Base-by-base conservation (phyloP, 2,329 filamentous ascomycete species). In the Alternaria panax region DNA sequence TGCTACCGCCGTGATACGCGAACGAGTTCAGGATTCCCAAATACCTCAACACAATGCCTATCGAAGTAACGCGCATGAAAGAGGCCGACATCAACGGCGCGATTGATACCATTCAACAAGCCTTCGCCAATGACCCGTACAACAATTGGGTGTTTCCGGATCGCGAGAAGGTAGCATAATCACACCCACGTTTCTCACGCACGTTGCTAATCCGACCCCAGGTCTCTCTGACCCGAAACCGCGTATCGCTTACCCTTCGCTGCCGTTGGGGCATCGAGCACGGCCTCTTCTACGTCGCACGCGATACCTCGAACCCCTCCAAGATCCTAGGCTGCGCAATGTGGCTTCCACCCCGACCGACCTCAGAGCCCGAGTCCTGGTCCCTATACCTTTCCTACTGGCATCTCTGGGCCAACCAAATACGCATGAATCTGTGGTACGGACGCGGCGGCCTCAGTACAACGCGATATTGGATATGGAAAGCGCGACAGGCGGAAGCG, bases 381-480 rank as follows among this genome's bases (percentile, higher is more conserved):
- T 77, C 80, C 24, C 82, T 87, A 48, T 91, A 87, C 83, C 72
- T 85, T 2, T 86, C 89, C 56, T 80, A 80, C 56, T 92, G 89
- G 87, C 80, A 82, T n/a, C 80, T 92, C 14, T 92, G 87, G 80
- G 75, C 87, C 54, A 82, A 84, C 43, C 90, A 92, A 69, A 80
- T 90, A 14, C 78, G 82, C 12, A 90, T 89, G 84, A 92, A 92
- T 68, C 70, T 90, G 14, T 84, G 82, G 72, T 89, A 88, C 64
- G 90, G 90, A 1, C 85, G 88, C 1, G 90, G 90, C 12, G 90
- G 90, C 0, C 79, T 92, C 4, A 88, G 86, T 58, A 84, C 88
- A 7, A 84, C 84, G 78, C 85, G 90, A 6, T 92, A 92, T 72
- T 88, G 86, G 75, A 89, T 91, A 65, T 92, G 89, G 89, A 92